Evolutionary conservation across 2,329 filamentous ascomycete genomes (phyloP).

Genomic region (Aspergillus aculeatinus): DNA sequence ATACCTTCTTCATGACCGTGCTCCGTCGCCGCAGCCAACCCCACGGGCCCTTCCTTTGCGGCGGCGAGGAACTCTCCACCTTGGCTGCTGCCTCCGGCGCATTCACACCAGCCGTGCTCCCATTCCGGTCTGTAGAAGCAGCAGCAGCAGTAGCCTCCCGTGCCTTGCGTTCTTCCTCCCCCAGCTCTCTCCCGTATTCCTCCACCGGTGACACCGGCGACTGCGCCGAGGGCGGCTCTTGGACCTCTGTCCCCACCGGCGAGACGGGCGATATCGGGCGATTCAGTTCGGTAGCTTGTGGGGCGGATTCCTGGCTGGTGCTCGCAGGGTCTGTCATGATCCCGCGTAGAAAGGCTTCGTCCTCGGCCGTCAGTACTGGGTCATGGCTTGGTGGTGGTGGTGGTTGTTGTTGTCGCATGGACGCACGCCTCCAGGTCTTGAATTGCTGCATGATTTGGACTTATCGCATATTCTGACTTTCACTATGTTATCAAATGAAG

Average conservation of each 20-base stretch:
- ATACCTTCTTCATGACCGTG: conserved; percentile 35
- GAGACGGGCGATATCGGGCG: conserved; percentile 7
- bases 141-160: conserved; percentile 20
- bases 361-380: conserved; percentile 59
- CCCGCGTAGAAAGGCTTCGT: conserved; percentile 57
- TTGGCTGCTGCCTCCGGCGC: conserved; percentile 18
- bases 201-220: conserved; percentile 52
- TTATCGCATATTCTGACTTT: not conserved
- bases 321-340: conserved; percentile 49
- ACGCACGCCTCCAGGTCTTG: conserved; percentile 38
- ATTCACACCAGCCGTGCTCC: conserved; percentile 11
- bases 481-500: not conserved
- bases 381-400: conserved; percentile 26
- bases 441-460: conserved; percentile 42
- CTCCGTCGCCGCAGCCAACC: conserved; percentile 42
- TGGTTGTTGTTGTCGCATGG: conserved; percentile 8
- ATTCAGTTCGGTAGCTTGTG: conserved; percentile 8
- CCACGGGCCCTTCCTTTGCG: conserved; percentile 38
- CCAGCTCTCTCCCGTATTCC: conserved; percentile 36
- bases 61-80: conserved; percentile 10
- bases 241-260: conserved; percentile 46
- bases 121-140: conserved; percentile 4
- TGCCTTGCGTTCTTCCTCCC: conserved; percentile 36
- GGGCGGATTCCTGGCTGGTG: conserved; percentile 8
- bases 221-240: conserved; percentile 44